Conservation (phyloP, 768 basidiomycete species). For the Phanerochaete carnosa region DNA sequence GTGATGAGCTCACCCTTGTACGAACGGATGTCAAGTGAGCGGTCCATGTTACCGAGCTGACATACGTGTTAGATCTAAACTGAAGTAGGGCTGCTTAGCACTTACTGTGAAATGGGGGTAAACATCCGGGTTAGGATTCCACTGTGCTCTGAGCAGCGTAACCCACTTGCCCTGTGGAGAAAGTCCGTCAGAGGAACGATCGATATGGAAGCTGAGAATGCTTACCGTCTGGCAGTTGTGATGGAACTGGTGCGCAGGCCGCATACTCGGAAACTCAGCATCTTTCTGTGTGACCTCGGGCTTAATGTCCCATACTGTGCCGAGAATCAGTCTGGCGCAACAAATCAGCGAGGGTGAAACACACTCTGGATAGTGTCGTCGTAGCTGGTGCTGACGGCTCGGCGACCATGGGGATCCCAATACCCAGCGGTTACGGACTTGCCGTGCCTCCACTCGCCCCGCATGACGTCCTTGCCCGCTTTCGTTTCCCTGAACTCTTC, state of each 20-base stretch:
- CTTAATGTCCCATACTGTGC: slow-evolving; percentile 73
- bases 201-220: not conserved
- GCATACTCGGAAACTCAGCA: slow-evolving; percentile 53
- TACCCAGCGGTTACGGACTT: slow-evolving; percentile 82
- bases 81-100: not conserved
- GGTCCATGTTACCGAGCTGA: slow-evolving; percentile 78
- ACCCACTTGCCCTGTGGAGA: slow-evolving; percentile 71
- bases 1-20: slow-evolving; percentile 69
- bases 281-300: slow-evolving; percentile 45
- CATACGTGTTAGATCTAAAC: not conserved
- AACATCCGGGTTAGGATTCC: slow-evolving; percentile 73
- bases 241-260: slow-evolving; percentile 57
- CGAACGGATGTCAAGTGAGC: slow-evolving; percentile 71
- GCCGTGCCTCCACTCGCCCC: slow-evolving; percentile 65
- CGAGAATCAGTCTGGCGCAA: not conserved
- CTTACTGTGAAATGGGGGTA: slow-evolving; percentile 83
- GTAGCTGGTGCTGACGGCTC: slow-evolving; percentile 82
- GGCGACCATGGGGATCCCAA: slow-evolving; percentile 80
- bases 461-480: slow-evolving; percentile 50
- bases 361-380: slow-evolving; percentile 72
- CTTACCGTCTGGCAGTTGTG: slow-evolving; percentile 83
- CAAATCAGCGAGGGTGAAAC: slow-evolving; percentile 23
- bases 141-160: slow-evolving; percentile 72
- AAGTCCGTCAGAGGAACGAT: not conserved
- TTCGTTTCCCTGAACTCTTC: slow-evolving; percentile 48